Conservation (phyloP, 2,329 filamentous ascomycete species). For the Mariannaea elegans region DNA sequence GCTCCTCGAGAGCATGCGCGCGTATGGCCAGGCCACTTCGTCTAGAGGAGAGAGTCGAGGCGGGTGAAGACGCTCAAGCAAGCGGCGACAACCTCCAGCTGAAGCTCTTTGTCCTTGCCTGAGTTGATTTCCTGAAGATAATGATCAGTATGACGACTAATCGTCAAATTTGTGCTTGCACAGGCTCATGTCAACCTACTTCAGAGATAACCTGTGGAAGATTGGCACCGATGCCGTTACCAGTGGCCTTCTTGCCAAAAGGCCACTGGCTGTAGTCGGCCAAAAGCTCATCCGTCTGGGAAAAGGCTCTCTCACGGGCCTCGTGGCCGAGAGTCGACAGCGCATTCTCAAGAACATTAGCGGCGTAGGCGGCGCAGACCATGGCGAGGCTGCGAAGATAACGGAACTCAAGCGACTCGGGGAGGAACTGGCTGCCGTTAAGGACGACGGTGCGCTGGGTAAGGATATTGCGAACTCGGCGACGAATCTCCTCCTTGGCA, state of each 20-base stretch:
- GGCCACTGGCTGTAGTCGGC: conserved; percentile 98
- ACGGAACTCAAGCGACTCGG: conserved; percentile 93
- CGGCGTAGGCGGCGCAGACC: conserved; percentile 97
- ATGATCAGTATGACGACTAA: conserved; percentile 26
- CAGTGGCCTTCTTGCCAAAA: conserved; percentile 84
- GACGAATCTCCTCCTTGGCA: conserved; percentile 96
- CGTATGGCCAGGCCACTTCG: conserved; percentile 4
- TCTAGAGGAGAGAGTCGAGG: conserved; percentile 91
- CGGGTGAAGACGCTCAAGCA: conserved; percentile 97
- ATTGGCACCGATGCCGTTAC: conserved; percentile 89
- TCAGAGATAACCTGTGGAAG: conserved; percentile 86
- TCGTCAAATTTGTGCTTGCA: background rate
- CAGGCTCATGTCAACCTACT: conserved; percentile 49
- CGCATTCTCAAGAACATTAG: conserved; percentile 98
- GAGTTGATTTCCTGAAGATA: conserved; percentile 75
- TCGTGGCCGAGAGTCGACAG: conserved; percentile 93
- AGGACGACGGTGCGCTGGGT: conserved; percentile 95
- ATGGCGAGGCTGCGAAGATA: conserved; percentile 92
- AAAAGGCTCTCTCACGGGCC: conserved; percentile 91
- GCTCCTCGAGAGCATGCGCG: conserved; percentile 20
- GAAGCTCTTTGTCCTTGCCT: conserved; percentile 91
- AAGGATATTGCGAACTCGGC: conserved; percentile 89
- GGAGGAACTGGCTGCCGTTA: conserved; percentile 85
- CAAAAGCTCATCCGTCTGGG: conserved; percentile 94
- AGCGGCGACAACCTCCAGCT: conserved; percentile 95